Evolutionary conservation across 805 yeast genomes (phyloP).

Genomic region (Kodamaea kakaduensis): DNA sequence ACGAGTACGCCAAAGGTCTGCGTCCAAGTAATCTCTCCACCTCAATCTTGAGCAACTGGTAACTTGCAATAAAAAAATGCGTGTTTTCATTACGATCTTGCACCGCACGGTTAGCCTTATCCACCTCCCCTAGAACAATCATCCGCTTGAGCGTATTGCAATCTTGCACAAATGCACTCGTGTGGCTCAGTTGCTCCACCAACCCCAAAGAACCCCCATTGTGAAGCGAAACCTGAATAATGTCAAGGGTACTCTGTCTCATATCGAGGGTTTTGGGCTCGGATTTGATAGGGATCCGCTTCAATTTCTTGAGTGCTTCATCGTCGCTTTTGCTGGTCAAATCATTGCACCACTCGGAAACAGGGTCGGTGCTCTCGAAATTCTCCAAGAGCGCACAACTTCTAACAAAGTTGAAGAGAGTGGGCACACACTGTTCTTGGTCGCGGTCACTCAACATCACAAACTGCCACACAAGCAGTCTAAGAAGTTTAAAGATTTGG

Average conservation of each 20-base stretch:
- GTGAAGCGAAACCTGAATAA: conserved; percentile 30
- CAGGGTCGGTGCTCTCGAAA: conserved; percentile 17
- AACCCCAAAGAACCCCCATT: conserved; percentile 35
- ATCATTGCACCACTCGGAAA: conserved; percentile 29
- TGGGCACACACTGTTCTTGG: conserved; percentile 16
- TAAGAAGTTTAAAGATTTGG: conserved; percentile 21
- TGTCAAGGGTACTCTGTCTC: conserved; percentile 18
- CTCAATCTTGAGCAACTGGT: conserved; percentile 45
- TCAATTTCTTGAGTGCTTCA: conserved; percentile 26
- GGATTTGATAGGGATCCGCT: not conserved
- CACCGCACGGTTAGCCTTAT: conserved; percentile 47
- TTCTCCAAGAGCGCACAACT: conserved; percentile 13
- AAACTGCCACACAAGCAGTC: conserved; percentile 1
- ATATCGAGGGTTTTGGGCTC: not conserved
- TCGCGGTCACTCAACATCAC: conserved; percentile 5
- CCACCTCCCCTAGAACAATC: conserved; percentile 43
- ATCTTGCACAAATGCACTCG: conserved; percentile 34
- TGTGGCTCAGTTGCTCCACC: conserved; percentile 16
- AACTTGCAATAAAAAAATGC: conserved; percentile 44
- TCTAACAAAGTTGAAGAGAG: conserved; percentile 33
- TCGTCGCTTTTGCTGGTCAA: conserved; percentile 35
- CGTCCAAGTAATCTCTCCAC: conserved; percentile 40
- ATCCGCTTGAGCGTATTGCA: conserved; percentile 29
- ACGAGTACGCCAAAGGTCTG: conserved; percentile 33
- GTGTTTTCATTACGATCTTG: conserved; percentile 67